Evolutionary conservation across 2,329 filamentous ascomycete species (phyloP).

Genomic region (Diaporthe capsici): DNA sequence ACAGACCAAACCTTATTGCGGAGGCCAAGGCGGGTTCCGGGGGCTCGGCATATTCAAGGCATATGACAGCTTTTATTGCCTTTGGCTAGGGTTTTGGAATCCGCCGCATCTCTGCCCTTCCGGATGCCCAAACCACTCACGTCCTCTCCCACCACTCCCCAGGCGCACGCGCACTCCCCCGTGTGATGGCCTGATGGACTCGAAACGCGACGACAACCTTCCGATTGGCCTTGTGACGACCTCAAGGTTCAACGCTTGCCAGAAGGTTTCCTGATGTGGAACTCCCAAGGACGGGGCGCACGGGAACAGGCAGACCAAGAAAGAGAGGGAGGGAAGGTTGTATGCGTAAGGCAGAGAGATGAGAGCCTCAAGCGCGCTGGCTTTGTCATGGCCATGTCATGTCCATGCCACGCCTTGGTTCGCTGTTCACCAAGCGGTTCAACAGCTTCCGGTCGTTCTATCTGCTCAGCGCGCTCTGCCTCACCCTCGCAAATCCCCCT

Average conservation of each 20-base stretch:
- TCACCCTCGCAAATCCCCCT: not conserved
- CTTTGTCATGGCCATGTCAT: not conserved
- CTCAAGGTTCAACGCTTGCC: slow-evolving; percentile 7
- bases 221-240: slow-evolving; percentile 1
- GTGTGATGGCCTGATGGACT: not conserved
- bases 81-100: slow-evolving; percentile 32
- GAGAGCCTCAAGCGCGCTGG: not conserved
- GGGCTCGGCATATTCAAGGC: slow-evolving; percentile 7
- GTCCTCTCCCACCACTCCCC: not conserved
- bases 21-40: slow-evolving; percentile 25
- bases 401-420: not conserved
- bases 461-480: not conserved
- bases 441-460: not conserved
- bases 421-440: not conserved
- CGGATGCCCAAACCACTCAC: slow-evolving; percentile 10
- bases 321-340: not conserved
- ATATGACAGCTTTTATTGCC: slow-evolving; percentile 28
- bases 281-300: slow-evolving; percentile 2
- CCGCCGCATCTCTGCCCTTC: slow-evolving; percentile 20
- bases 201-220: slow-evolving; percentile 29
- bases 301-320: slow-evolving; percentile 1
- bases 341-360: slow-evolving; percentile 15
- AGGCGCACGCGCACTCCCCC: slow-evolving; percentile 23
- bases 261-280: slow-evolving; percentile 16
- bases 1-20: slow-evolving; percentile 31